Evolutionary conservation across 176 grass and related monocot species (phyloP), one percentile per base, ranked within the genome.

Genomic region (Thalia dealbata): DNA sequence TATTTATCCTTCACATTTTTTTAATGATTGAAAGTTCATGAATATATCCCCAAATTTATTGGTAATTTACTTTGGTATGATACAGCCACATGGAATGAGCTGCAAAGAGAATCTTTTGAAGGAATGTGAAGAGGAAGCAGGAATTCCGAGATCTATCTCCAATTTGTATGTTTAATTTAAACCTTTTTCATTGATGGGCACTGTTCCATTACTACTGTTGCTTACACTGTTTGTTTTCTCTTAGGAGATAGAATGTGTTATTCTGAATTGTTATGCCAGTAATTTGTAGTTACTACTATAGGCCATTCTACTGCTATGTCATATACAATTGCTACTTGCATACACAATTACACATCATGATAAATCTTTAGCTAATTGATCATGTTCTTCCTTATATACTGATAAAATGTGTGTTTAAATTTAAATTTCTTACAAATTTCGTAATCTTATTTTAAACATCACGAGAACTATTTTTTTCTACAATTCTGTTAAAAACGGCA

Each of bases 101-200:
- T 92, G 92, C 81, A 89, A 87, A 77, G 84, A 88, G 46, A 96
- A 96, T 68, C 50, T 90, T 61, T 80, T 89, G 66, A 96, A 96
- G 78, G 92, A 96, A 84, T 96, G 92, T 70, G 89, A 90, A 78
- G 89, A 96, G 80, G 92, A 96, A 90, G 92, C 89, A 25, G 92
- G 92, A 84, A 96, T 96, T 56, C 75, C 86, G 51, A 87, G 82
- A 86, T 89, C 84, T 55, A 73, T 96, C 22, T 87, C 92, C 81
- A 86, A 76, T 65, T 75, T 80, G 89, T 96, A 88, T 70, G 66
- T 41, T 41, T 76, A 64, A 64, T 25, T 54, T 42, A 41, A 24
- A 23, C 3, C 51, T 54, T 42, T 55, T 8, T 1, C 6, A 7
- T 30, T 76, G 45, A 50, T 35, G 43, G 50, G 18, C 11, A 27